A percentile compares a stretch with the other conserved stretches of the same genome.
Conservation (phyloP, 495 filamentous ascomycete genomes). For the Neurospora sp. region DNA sequence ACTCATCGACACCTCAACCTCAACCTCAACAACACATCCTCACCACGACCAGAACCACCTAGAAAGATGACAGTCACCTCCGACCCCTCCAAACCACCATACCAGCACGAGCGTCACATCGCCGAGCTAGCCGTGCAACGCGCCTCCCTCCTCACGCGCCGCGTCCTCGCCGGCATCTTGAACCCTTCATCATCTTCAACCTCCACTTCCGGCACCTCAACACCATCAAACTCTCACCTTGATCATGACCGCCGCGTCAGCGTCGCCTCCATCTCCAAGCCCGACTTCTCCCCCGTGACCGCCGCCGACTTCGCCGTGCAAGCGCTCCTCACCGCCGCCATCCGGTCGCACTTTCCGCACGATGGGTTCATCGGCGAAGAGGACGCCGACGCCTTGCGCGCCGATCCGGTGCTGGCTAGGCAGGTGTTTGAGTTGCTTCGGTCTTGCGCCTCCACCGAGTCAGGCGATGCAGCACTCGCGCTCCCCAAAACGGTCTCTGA, state of each 20-base stretch:
- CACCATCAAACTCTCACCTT: neutral
- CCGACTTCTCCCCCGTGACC: conserved; percentile 43
- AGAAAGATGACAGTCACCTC: neutral
- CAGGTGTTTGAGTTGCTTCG: conserved; percentile 41
- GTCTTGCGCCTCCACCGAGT: conserved; percentile 23
- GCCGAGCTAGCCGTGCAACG: conserved; percentile 44
- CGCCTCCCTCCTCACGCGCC: conserved; percentile 42
- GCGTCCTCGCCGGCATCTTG: conserved; percentile 35
- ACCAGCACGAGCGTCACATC: conserved; percentile 38
- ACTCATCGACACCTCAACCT: neutral
- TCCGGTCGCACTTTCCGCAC: conserved; percentile 38
- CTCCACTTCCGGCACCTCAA: neutral
- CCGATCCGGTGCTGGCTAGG: conserved; percentile 30
- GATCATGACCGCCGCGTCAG: neutral
- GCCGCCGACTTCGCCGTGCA: conserved; percentile 49
- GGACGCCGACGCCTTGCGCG: conserved; percentile 36
- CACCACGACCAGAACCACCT: neutral
- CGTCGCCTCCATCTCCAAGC: conserved; percentile 32
- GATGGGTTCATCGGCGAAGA: conserved; percentile 47
- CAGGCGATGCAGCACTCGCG: conserved; percentile 22
- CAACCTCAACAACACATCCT: neutral
- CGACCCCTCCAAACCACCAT: conserved; percentile 7
- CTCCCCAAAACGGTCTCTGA: conserved; percentile 33
- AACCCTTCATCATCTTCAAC: neutral
- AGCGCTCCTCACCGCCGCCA: conserved; percentile 42